These are phyloP conservation scores for Cryptosporidium andersoni DNA, from an alignment of 169 alveolate genomes.

Conservation along the genomic window DNA sequence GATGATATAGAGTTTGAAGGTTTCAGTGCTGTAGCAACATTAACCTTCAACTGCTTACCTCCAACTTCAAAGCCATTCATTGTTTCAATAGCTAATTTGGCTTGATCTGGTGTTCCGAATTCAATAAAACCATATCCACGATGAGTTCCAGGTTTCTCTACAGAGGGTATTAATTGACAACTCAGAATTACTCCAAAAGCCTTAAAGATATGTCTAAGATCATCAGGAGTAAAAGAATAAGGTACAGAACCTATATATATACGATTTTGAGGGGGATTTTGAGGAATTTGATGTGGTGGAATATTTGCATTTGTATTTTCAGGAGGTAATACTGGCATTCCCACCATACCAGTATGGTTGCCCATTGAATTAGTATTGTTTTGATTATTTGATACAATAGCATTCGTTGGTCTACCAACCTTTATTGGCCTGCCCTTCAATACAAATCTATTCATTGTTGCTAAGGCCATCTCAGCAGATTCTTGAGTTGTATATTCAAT, in stretches of 20 bases:
- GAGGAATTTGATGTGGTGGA: slow-evolving; percentile 14
- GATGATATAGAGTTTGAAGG: slow-evolving; percentile 29
- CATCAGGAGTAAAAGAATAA: slow-evolving; percentile 75
- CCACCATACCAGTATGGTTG: slow-evolving; percentile 70
- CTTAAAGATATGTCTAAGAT: slow-evolving; percentile 75
- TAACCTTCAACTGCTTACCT: slow-evolving; percentile 77
- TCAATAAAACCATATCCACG: slow-evolving; percentile 82
- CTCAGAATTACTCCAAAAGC: slow-evolving; percentile 76
- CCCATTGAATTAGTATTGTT: background rate
- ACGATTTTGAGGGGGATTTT: slow-evolving; percentile 70
- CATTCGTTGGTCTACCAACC: slow-evolving; percentile 78
- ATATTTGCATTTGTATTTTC: slow-evolving; percentile 39
- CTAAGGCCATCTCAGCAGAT: slow-evolving; percentile 78
- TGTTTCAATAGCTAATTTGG: slow-evolving; percentile 79
- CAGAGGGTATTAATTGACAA: slow-evolving; percentile 76
- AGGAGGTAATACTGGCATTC: slow-evolving; percentile 37
- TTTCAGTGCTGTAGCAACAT: slow-evolving; percentile 74
- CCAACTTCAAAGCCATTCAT: slow-evolving; percentile 83
- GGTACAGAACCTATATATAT: slow-evolving; percentile 80
- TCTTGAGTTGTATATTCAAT: slow-evolving; percentile 79
- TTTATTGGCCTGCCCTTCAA: slow-evolving; percentile 77
- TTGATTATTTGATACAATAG: slow-evolving; percentile 20
- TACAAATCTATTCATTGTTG: slow-evolving; percentile 77
- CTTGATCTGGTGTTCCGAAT: slow-evolving; percentile 77
- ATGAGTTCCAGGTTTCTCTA: slow-evolving; percentile 76